phyloP scores from a whole-genome alignment of 768 basidiomycete species.

The Tulasnella sp. region DNA sequence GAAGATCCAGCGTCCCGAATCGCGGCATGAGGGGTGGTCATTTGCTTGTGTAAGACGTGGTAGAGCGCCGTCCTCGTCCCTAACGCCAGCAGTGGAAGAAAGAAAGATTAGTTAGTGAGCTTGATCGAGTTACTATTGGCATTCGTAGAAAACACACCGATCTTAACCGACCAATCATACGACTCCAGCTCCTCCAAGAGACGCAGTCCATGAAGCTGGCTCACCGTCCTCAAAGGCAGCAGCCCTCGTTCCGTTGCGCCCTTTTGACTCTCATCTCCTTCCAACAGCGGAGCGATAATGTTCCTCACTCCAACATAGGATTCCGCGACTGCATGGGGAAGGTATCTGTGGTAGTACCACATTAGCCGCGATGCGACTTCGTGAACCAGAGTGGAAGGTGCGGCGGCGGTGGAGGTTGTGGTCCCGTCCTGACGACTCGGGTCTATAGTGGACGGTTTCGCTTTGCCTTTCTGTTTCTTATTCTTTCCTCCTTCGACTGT shows the following conservation, averaged over 20 bases:
- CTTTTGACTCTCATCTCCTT: not conserved
- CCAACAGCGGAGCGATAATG: not conserved
- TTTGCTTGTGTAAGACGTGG: constrained; percentile 64
- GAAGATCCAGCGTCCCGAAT: constrained; percentile 48
- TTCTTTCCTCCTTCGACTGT: not conserved
- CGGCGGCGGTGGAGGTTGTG: not conserved
- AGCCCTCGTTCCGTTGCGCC: constrained; percentile 32
- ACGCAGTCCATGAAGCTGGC: constrained; percentile 73
- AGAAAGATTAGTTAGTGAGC: too few relatives aligned
- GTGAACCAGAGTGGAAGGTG: constrained; percentile 48
- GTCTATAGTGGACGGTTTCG: not conserved
- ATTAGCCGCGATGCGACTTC: constrained; percentile 78
- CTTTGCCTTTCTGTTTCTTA: not conserved
- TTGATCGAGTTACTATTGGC: constrained; percentile 1
- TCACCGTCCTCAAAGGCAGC: constrained; percentile 47
- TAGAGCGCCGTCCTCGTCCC: constrained; percentile 49
- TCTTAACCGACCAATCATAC: constrained; percentile 71
- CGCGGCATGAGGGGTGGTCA: constrained; percentile 47
- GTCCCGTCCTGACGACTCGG: not conserved
- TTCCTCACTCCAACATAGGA: not conserved
- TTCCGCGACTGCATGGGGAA: constrained; percentile 71
- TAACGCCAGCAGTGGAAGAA: constrained; percentile 36
- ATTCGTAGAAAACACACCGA: not conserved
- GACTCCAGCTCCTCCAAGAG: constrained; percentile 72
- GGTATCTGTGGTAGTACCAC: constrained; percentile 76